A percentile compares a stretch with the other conserved stretches of the same genome.
phyloP scores from a whole-genome alignment of 192 early-diverging fungal species.

The Fimicolochytrium jonesii region DNA sequence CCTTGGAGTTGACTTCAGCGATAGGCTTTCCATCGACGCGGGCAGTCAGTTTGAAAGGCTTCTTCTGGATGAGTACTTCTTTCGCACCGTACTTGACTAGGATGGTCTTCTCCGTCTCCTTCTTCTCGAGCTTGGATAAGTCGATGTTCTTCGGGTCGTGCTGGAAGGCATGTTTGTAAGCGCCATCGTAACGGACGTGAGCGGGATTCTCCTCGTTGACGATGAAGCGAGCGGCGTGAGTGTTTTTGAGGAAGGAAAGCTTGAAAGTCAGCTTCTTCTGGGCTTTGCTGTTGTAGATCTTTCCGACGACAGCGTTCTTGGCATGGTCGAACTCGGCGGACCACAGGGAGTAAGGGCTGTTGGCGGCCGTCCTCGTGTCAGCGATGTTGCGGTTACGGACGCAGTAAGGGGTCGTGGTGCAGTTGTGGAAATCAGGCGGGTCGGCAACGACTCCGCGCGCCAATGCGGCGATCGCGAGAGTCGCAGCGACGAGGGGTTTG shows the following conservation, averaged over 20 bases:
- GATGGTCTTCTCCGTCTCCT: constrained; percentile 8
- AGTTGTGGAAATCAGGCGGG: too few relatives aligned
- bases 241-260: neutral
- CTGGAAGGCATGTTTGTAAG: constrained; percentile 36
- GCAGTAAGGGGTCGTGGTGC: neutral
- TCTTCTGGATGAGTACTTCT: constrained; percentile 42
- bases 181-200: constrained; percentile 62
- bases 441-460: too few relatives aligned
- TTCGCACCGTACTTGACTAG: constrained; percentile 26
- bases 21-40: constrained; percentile 46
- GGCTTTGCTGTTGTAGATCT: constrained; percentile 47
- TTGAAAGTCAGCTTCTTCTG: constrained; percentile 13
- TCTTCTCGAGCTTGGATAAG: constrained; percentile 21
- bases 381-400: constrained; percentile 6
- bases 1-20: constrained; percentile 73
- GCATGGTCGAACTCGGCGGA: constrained; percentile 45
- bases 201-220: constrained; percentile 57
- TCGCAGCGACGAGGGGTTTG: too few relatives aligned
- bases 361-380: neutral
- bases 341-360: constrained; percentile 27
- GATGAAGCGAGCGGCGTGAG: constrained; percentile 17
- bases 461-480: too few relatives aligned
- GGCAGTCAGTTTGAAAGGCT: constrained; percentile 58
- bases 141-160: constrained; percentile 32
- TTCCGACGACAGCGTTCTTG: constrained; percentile 44